Evolutionary conservation across 257 asterid species (phyloP).

Genomic region (Linderniella brevidens): DNA sequence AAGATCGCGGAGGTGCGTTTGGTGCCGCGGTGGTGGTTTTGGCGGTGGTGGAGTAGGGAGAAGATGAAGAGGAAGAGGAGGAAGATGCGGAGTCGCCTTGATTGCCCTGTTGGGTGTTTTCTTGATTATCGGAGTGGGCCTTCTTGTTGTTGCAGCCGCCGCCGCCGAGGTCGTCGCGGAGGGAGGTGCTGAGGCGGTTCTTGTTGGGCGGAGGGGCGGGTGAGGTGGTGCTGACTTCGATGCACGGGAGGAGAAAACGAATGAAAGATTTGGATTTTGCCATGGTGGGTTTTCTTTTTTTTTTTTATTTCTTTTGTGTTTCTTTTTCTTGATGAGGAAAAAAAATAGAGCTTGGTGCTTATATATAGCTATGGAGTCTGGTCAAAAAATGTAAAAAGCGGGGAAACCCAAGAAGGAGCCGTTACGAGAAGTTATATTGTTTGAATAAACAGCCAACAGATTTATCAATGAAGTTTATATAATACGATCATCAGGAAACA

Average conservation of each 20-base stretch:
- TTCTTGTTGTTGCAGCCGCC: constrained; percentile 15
- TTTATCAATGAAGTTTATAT: too few relatives aligned
- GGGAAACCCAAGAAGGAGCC: too few relatives aligned
- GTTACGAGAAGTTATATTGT: too few relatives aligned
- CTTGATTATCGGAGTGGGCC: background rate
- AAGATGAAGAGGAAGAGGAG: constrained; percentile 10
- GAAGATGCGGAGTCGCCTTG: background rate
- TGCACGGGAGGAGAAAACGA: constrained; percentile 70
- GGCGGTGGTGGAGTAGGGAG: constrained; percentile 25
- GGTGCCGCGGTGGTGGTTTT: constrained; percentile 5
- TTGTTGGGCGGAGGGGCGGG: constrained; percentile 25
- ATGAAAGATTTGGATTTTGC: constrained; percentile 61
- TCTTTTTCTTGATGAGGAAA: constrained; percentile 5
- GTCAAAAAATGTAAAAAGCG: too few relatives aligned
- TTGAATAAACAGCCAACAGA: too few relatives aligned
- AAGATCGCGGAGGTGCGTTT: constrained; percentile 47
- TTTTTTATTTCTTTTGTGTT: background rate
- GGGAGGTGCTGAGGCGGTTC: constrained; percentile 87
- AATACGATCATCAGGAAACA: too few relatives aligned
- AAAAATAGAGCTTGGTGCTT: background rate
- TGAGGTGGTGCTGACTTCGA: constrained; percentile 31
- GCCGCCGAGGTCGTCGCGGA: constrained; percentile 58
- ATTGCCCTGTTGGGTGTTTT: constrained; percentile 7
- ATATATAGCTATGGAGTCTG: too few relatives aligned
- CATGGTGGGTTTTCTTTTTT: constrained; percentile 13